Evolutionary conservation across 139 green algal genomes (phyloP), one percentile per base, ranked within the genome.

Genomic region (Tetratostichococcus sp.): DNA sequence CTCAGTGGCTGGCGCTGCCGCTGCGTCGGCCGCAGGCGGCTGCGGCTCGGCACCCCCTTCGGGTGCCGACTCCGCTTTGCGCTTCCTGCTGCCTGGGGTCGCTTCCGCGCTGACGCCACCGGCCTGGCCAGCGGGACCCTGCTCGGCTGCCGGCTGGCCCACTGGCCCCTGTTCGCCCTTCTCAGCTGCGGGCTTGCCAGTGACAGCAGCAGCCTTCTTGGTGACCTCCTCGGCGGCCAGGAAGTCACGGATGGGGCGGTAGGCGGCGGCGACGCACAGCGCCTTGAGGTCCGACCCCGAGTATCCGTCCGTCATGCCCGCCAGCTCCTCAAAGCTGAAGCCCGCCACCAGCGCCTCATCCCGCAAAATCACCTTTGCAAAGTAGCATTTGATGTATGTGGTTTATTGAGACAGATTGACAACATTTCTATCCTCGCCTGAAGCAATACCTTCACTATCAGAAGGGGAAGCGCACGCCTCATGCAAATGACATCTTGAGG

Each of bases 231-330:
- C 80, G 0, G 30, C 32, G 0, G 82, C 77, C 22, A 91, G 57
- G 28, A 79, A 75, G 67, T 93, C 86, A 2, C 85, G 62, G 34
- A 94, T 89, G 35, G 88, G 89, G 34, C 77, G 85, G 70, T 91
- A 94, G 1, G 89, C 89, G 11, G 89, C 88, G 0, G 86, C 86
- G 21, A 88, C 80, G 78, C 86, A 91, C 23, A 94, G 74, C 72
- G 91, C 89, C 66, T 87, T 85, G 21, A 93, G 79, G 78, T 93
- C 89, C 30, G 71, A 85, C 43, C 89, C 89, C 34, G 65, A 77
- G 79, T 90, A 90, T 71, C 81, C 83, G 30, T 89, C 84, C 17
- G 84, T 83, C 31, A 82, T 31, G 1, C 33, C 30, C 3, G 83
- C 86, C 19, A 88, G 70, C 70, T 86, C 84, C 25, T 80, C 77